These are phyloP conservation scores for Aspergillus ruber DNA, from an alignment of 2,329 filamentous ascomycete genomes.

Conservation along the genomic window DNA sequence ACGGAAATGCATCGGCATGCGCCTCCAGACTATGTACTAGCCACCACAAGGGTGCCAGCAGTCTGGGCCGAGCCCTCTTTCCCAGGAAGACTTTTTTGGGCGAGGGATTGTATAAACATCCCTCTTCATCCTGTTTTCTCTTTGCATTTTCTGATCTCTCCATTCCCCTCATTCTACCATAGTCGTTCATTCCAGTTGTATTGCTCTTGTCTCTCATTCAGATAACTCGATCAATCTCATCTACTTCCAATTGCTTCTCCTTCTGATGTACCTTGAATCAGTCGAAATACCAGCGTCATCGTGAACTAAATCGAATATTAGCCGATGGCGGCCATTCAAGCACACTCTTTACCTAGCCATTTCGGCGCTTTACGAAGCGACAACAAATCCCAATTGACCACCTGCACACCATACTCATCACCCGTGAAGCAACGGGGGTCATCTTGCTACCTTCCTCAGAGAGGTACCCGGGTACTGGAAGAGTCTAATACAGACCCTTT, in stretches of 20 bases:
- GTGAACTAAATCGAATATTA: constrained; percentile 16
- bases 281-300: not conserved
- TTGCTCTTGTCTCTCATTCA: too few species aligned
- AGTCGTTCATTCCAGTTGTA: constrained; percentile 8
- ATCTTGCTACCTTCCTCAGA: constrained; percentile 22
- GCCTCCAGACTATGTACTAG: constrained; percentile 21
- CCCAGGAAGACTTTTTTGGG: constrained; percentile 16
- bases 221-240: not conserved
- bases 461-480: constrained; percentile 20
- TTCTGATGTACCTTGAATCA: not conserved
- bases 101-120: constrained; percentile 30
- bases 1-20: constrained; percentile 31
- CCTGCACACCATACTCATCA: constrained; percentile 21
- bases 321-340: constrained; percentile 34
- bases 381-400: constrained; percentile 27
- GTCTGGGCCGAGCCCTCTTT: constrained; percentile 1
- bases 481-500: constrained; percentile 34
- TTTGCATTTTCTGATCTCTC: constrained; percentile 5
- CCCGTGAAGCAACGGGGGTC: constrained; percentile 22
- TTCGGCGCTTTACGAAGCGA: constrained; percentile 25
- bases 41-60: constrained; percentile 14
- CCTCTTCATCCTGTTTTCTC: constrained; percentile 17
- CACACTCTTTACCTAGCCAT: constrained; percentile 24
- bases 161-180: not conserved
- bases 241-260: not conserved